These are phyloP conservation scores for Coemansia sp. DNA, from an alignment of 192 early-diverging fungal species.

Conservation along the genomic window DNA sequence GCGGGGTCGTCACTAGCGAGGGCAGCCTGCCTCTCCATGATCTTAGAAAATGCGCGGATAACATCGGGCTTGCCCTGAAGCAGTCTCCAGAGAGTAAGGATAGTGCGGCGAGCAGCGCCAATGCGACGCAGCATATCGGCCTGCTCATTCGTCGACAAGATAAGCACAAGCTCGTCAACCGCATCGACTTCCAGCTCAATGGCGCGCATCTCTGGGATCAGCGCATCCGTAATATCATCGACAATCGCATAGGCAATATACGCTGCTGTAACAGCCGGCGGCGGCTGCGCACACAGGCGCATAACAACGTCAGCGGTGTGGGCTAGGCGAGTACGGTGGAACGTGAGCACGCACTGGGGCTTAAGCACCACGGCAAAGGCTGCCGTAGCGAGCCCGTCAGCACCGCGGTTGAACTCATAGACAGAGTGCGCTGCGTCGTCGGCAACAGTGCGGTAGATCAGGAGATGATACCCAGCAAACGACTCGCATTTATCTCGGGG, in stretches of 20 bases:
- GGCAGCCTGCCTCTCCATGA: slow-evolving; percentile 47
- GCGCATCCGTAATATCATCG: slow-evolving; percentile 92
- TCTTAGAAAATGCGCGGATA: slow-evolving; percentile 67
- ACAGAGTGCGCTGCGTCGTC: slow-evolving; percentile 50
- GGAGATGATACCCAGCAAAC: slow-evolving; percentile 81
- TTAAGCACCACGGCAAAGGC: slow-evolving; percentile 55
- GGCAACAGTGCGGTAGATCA: slow-evolving; percentile 77
- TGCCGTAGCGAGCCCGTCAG: slow-evolving; percentile 61
- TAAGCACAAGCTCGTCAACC: slow-evolving; percentile 92
- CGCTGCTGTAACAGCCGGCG: slow-evolving; percentile 18
- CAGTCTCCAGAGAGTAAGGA: slow-evolving; percentile 67
- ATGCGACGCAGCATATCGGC: slow-evolving; percentile 75
- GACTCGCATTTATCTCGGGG: slow-evolving; percentile 92
- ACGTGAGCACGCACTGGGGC: slow-evolving; percentile 30
- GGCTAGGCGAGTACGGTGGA: slow-evolving; percentile 56
- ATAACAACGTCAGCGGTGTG: slow-evolving; percentile 54
- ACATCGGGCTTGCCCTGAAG: slow-evolving; percentile 73
- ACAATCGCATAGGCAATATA: slow-evolving; percentile 81
- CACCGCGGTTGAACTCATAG: slow-evolving; percentile 53
- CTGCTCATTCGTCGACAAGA: slow-evolving; percentile 87
- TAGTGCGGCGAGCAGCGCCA: slow-evolving; percentile 67
- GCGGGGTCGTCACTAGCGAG: slow-evolving; percentile 12
- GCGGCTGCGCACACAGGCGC: slow-evolving; percentile 31
- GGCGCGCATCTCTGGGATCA: slow-evolving; percentile 79
- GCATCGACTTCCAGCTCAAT: slow-evolving; percentile 95